Base-by-base conservation (phyloP, 345 rosid genomes). In the Leavenworthia alabamica region DNA sequence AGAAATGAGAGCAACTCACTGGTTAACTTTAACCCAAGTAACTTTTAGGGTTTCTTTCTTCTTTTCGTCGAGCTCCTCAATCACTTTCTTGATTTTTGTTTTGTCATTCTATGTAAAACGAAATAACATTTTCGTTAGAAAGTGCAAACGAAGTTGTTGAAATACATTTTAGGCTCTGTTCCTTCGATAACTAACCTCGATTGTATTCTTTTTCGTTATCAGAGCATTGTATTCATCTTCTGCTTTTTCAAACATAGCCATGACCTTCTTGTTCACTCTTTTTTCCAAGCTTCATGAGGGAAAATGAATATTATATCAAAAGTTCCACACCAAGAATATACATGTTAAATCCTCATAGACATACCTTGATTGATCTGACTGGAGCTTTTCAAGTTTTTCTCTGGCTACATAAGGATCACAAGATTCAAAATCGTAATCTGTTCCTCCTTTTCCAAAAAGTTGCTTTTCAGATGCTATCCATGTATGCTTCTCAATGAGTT, bases 31-130 rank as follows among this genome's bases (percentile, higher is more conserved):
- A 45, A 88, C 88, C 98, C 98, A 91, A 7, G 98, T 88, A 68
- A 88, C 92, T 71, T 81, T 79, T 32, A 91, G 83, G 3, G 96
- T 88, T 79, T 86, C 96, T 69, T 86, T 91, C 74, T 88, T 91
- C 86, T 91, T 91, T 81, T 91, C 98, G 50, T 91, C 98, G 28
- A 88, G 92, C 81, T 86, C 98, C 78, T 88, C 98, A 39, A 91
- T 91, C 59, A 85, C 94, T 81, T 86, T 88, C 82, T 83, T 88
- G 65, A 91, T 91, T 70, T 91, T 91, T 14, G 81, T 82, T 75
- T 91, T 84, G 78, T 91, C 96, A 72, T 80, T 82, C 98, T 91
- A 64, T 19, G 37, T n/a, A n/a, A n/a, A n/a, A n/a, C n/a, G n/a
- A n/a, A n/a, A n/a, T n/a, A n/a, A n/a, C n/a, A n/a, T n/a, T n/a